Evolutionary conservation across 805 yeast genomes (phyloP), one percentile per base, ranked within the genome.

Genomic region (Yamadazyma scolyti): DNA sequence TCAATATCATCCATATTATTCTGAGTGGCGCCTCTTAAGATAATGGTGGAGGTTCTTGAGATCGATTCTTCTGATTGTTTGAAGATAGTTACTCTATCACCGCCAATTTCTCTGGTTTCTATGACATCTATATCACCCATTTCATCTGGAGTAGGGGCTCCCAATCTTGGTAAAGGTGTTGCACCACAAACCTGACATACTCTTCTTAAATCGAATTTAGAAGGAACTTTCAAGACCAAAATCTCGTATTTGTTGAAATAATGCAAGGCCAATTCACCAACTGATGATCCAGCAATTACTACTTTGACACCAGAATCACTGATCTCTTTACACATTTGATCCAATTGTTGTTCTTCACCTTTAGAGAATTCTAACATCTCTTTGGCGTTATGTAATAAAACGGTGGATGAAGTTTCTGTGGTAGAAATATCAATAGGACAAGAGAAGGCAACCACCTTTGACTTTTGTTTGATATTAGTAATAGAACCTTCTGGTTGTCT

Each of bases 391-490:
- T 93, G 96, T 44, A 93, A 73, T 49, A 93, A 69, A 28, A 93
- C 98, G 10, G 98, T 93, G 30, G 98, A 97, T 65, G 90, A 90
- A 14, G 97, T 90, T 65, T 93, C 98, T n/a, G 98, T 89, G 39
- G 88, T 82, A 9, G 96, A 82, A 39, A 86, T 86, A 61, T 93
- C 98, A 33, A 93, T 77, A 16, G 97, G 97, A 58, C 95, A 82
- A 6, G 96, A 87, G 66, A 71, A 93, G 2, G 88, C 89, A 7
- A 85, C 98, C 27, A 93, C 97, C 56, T 86, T 88, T 11, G 94
- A 77, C 46, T 72, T 77, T 13, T 35, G 27, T 7, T 48, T 55
- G 35, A 82, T 65, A 40, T 79, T 73, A 54, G 86, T 87, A 29
- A 89, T 61, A 44, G 77, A 79, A 10, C 97, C 94, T 58, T 90